These are phyloP conservation scores for Xylariaceae sp. DNA, from an alignment of 2,329 filamentous ascomycete genomes.

Conservation along the genomic window DNA sequence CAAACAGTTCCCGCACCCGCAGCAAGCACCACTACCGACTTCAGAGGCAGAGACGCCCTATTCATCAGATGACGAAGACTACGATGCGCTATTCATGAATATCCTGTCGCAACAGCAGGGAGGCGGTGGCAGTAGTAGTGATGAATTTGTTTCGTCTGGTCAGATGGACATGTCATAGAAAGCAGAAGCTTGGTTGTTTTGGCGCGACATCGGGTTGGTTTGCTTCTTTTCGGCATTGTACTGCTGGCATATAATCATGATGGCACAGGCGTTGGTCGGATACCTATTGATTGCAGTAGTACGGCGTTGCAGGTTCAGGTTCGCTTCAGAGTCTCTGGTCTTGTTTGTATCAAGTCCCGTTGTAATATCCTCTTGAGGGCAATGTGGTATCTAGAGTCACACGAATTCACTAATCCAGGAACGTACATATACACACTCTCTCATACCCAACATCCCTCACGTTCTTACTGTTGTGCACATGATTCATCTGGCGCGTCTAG, in stretches of 20 bases:
- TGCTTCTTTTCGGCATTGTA: constrained; percentile 6
- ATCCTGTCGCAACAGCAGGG: constrained; percentile 44
- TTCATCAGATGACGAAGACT: constrained; percentile 55
- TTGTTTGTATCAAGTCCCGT: constrained; percentile 13
- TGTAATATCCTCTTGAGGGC: constrained; percentile 20
- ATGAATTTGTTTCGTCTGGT: constrained; percentile 30
- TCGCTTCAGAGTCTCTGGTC: constrained; percentile 20
- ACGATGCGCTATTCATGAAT: constrained; percentile 64
- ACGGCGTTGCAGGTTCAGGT: constrained; percentile 22
- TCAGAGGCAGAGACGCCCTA: constrained; percentile 34
- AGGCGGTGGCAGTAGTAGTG: too few relatives aligned
- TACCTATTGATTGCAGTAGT: constrained; percentile 14
- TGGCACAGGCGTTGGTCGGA: constrained; percentile 17
- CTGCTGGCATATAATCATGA: too few relatives aligned
- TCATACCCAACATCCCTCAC: constrained; percentile 6
- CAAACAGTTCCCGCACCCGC: constrained; percentile 8
- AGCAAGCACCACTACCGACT: constrained; percentile 25
- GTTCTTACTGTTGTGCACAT: constrained; percentile 56
- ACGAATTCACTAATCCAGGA: too few relatives aligned
- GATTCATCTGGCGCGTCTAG: constrained; percentile 58
- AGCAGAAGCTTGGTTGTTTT: too few relatives aligned
- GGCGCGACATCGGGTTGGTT: too few relatives aligned
- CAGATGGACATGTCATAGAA: constrained; percentile 46
- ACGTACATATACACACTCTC: constrained; percentile 17
- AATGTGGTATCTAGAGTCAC: constrained; percentile 2